Conservation (phyloP, 1,284 basidiomycete genomes). For the Apiotrichum siamense region DNA sequence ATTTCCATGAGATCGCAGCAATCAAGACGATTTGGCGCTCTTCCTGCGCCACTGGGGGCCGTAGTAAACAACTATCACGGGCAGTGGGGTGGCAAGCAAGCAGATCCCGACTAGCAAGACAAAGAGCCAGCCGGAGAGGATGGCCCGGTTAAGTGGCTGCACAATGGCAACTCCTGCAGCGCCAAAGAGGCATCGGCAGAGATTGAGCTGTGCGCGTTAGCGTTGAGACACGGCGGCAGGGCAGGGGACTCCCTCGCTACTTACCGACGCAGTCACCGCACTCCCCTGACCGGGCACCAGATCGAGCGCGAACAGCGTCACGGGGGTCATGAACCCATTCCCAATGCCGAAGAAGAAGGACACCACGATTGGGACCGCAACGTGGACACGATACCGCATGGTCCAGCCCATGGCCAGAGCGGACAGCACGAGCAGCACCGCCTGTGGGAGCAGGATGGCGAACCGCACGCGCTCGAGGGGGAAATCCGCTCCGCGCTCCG, state of each 20-base stretch:
- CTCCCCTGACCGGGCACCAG: constrained; percentile 31
- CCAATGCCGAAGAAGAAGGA: constrained; percentile 32
- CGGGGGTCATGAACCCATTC: constrained; percentile 23
- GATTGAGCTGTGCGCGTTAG: constrained; percentile 27
- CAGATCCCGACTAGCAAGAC: constrained; percentile 38
- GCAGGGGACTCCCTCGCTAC: background rate
- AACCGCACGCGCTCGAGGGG: constrained; percentile 31
- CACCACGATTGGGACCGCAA: constrained; percentile 35
- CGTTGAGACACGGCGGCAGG: background rate
- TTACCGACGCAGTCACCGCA: constrained; percentile 32
- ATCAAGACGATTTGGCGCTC: too few relatives aligned
- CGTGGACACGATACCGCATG: constrained; percentile 22
- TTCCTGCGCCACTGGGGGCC: constrained; percentile 17
- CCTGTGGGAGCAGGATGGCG: constrained; percentile 22
- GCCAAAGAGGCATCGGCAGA: constrained; percentile 36
- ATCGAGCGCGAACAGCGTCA: constrained; percentile 31
- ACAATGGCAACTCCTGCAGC: constrained; percentile 27
- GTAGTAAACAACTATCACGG: constrained; percentile 17
- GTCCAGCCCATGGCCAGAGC: constrained; percentile 34
- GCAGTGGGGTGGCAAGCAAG: constrained; percentile 25
- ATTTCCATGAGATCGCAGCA: too few relatives aligned
- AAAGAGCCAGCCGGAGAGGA: constrained; percentile 45
- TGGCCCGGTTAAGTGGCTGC: constrained; percentile 26
- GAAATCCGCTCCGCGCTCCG: constrained; percentile 20
- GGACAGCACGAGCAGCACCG: constrained; percentile 21